Evolutionary conservation across 2,329 filamentous ascomycete species (phyloP).

Genomic region (Colletotrichum salicis): DNA sequence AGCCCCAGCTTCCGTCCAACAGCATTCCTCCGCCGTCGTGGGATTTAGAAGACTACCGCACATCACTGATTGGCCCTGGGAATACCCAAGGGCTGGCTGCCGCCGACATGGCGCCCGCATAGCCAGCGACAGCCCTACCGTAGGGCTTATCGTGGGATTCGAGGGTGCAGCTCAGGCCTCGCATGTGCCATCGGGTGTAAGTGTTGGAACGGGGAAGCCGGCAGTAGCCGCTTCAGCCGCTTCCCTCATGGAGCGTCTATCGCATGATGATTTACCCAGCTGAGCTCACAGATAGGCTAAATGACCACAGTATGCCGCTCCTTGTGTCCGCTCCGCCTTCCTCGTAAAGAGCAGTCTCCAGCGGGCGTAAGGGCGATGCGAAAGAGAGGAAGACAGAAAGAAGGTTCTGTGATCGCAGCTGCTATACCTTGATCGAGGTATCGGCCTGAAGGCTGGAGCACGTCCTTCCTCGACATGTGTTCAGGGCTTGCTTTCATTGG

Average conservation of each 20-base stretch:
- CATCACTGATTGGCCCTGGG: background rate
- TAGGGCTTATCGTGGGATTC: conserved; percentile 7
- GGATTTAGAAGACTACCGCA: background rate
- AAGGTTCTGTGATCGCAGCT: background rate
- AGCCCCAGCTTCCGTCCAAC: background rate
- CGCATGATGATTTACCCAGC: background rate
- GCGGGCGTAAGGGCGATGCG: no score
- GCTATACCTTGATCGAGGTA: background rate
- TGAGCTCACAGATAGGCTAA: background rate
- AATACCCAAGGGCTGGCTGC: background rate
- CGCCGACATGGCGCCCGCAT: background rate
- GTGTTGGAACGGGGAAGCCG: background rate
- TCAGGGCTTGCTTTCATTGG: background rate
- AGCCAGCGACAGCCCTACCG: conserved; percentile 3
- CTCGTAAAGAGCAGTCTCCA: background rate
- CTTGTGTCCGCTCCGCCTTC: background rate
- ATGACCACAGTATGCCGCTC: background rate
- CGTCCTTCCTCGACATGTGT: background rate
- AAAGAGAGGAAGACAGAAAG: background rate
- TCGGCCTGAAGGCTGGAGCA: background rate
- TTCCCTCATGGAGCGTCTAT: background rate
- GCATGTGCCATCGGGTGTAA: background rate
- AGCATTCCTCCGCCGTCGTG: background rate
- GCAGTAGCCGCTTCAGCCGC: background rate
- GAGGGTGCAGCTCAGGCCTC: background rate